phyloP scores from a whole-genome alignment of 140 eudicot species.

The Eryngium alpinum region DNA sequence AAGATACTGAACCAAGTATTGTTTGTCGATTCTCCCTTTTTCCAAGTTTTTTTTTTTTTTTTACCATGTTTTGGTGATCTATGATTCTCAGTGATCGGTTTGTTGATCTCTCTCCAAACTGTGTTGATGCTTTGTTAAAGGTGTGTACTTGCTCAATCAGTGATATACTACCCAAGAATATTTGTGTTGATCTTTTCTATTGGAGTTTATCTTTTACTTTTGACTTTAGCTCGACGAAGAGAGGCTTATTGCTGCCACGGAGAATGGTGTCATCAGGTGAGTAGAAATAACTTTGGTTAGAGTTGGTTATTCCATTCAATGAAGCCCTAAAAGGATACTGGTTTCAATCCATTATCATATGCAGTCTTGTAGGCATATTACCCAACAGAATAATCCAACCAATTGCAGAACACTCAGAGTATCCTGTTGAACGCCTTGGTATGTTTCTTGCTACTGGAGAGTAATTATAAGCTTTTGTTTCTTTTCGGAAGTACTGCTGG shows the following conservation, averaged over 20 bases:
- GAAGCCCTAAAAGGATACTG: neutral
- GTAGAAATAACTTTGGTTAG: conserved; percentile 3
- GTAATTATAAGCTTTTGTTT: neutral
- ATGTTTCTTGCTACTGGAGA: conserved; percentile 21
- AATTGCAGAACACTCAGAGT: conserved; percentile 95
- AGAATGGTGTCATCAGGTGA: conserved; percentile 89
- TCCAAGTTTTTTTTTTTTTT: neutral
- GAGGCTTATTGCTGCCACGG: conserved; percentile 72
- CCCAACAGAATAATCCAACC: conserved; percentile 97
- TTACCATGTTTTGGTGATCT: conserved; percentile 8
- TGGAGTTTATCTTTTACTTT: conserved; percentile 3
- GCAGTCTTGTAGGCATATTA: conserved; percentile 84
- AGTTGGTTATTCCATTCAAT: neutral
- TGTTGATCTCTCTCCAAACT: conserved; percentile 74
- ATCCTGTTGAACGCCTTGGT: conserved; percentile 98
- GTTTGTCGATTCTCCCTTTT: neutral
- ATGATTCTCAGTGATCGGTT: conserved; percentile 73
- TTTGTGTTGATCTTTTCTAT: neutral
- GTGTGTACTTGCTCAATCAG: conserved; percentile 26
- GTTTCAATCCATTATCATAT: conserved; percentile 17
- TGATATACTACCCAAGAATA: conserved; percentile 3
- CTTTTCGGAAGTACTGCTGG: neutral
- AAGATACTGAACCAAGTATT: neutral
- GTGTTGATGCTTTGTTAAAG: conserved; percentile 79
- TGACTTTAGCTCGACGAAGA: conserved; percentile 81